Base-by-base conservation (phyloP, 768 basidiomycete species). In the Dioszegia crocea region DNA sequence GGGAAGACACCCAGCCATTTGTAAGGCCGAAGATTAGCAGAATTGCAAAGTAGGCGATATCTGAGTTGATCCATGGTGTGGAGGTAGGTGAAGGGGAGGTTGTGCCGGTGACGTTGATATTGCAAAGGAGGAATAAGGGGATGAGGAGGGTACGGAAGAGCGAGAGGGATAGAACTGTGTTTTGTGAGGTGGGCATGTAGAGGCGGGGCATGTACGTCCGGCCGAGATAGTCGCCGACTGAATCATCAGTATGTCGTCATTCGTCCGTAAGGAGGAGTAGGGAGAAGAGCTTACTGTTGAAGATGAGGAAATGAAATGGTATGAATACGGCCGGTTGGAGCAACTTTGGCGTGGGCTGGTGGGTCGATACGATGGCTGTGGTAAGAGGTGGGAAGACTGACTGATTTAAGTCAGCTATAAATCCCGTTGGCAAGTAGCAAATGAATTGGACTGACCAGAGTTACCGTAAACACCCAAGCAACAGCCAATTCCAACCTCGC, bases 301-400 rank as follows among this genome's bases (percentile, higher is more conserved):
- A 75, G 10, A 74, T 29, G 24, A 77, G 54, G 62, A 96, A 96
- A 26, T 94, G 80, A n/a, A 91, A 79, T 0, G 90, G 89, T 64
- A 91, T 88, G 39, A 82, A 83, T 27, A 78, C 66, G 27, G 64
- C 60, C 3, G 78, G 73, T 36, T 66, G 68, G 4, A 77, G 71
- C 8, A 74, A 50, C 39, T 61, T 56, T 2, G 75, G 67, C 23
- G 71, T 41, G 24, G 75, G 71, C 2, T 83, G 81, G 61, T 86
- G 86, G 14, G 83, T 84, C 2, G 92, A 83, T 36, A 77, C 75
- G 52, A 96, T 84, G 0, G 86, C 87, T 3, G 86, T 83, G 2
- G 92, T 92, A 62, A 91, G 86, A 0, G 91, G 83, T 4, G 92
- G 92, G 78, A 84, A 94, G 46, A 93, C 86, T 29, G 91, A 83